Base-by-base conservation (phyloP, 2,329 filamentous ascomycete genomes). In the Trichoderma aggressivum region DNA sequence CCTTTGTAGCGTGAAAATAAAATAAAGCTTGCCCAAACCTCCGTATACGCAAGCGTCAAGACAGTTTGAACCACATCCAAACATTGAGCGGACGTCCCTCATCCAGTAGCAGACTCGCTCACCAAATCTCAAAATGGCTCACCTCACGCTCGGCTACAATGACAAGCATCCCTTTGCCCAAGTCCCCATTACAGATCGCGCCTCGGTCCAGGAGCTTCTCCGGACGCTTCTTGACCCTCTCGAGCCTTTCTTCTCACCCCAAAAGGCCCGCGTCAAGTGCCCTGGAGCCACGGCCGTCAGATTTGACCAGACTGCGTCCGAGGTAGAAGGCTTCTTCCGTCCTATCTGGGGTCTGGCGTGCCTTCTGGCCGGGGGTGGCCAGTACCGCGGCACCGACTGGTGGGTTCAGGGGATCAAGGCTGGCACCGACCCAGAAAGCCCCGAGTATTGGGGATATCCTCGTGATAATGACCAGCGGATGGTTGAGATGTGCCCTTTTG, bases 401-500 rank as follows among this genome's bases (percentile, higher is more conserved):
- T 73, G 91, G 87, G 86, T 93, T 43, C 85, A 91, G 72, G 92
- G 92, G 5, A 83, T 94, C 70, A 88, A 89, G 73, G 86, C 88
- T 36, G 92, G 92, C 0, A 94, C 91, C 0, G 88, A 94, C 75
- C 91, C 91, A 0, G 84, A 89, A 58, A 88, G 83, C 71, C 85
- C 87, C 0, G 92, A 94, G 80, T 94, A 90, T 76, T 95, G 92
- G 92, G 92, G 92, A 0, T 89, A 88, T 70, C 91, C 92, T 74
- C 86, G 89, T 74, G 91, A 94, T 77, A 89, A 91, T 71, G 92
- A 94, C 26, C 70, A 71, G 47, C 36, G 70, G 5, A 71, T 94
- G 92, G 92, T 94, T 3, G 92, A 95, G 79, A 93, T 94, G 86
- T 94, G 92, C 77, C 92, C 92, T 1, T 85, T 94, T 71, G 92